A percentile compares a stretch with the other conserved stretches of the same genome.
Conservation (phyloP, 2,329 filamentous ascomycete genomes). For the Botryotinia narcissicola region DNA sequence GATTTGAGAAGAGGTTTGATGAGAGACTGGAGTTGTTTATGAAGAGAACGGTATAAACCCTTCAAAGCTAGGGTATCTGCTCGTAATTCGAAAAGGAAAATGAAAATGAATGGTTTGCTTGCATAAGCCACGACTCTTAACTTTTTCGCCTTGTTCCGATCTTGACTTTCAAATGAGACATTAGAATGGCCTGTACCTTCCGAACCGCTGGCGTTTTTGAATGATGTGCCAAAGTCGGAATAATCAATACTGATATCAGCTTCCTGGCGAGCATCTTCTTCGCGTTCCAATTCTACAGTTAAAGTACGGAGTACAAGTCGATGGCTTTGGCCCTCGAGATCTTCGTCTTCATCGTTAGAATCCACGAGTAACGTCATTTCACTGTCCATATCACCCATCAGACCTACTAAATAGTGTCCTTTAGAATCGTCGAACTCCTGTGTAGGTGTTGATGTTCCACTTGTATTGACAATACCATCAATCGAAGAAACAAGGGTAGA, state of each 20-base stretch:
- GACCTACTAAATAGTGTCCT: slow-evolving; percentile 64
- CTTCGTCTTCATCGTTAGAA: slow-evolving; percentile 15
- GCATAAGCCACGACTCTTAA: slow-evolving; percentile 71
- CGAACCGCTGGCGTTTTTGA: slow-evolving; percentile 25
- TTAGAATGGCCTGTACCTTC: slow-evolving; percentile 31
- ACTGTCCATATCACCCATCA: slow-evolving; percentile 62
- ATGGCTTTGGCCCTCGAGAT: slow-evolving; percentile 42
- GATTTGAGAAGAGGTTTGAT: slow-evolving; percentile 55
- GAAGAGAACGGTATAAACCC: slow-evolving; percentile 57
- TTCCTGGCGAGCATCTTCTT: slow-evolving; percentile 43
- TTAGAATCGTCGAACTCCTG: slow-evolving; percentile 28
- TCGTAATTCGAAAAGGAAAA: slow-evolving; percentile 65
- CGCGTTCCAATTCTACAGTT: slow-evolving; percentile 59
- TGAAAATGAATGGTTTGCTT: slow-evolving; percentile 73
- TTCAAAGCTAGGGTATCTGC: slow-evolving; percentile 58
- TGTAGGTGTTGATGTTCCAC: slow-evolving; percentile 2
- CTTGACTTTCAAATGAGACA: slow-evolving; percentile 46
- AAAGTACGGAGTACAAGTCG: slow-evolving; percentile 64
- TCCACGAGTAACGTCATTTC: slow-evolving; percentile 26
- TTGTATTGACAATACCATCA: slow-evolving; percentile 4
- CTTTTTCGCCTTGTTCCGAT: slow-evolving; percentile 53
- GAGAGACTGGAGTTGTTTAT: slow-evolving; percentile 59
- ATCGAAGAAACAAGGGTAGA: background rate
- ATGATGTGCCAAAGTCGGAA: slow-evolving; percentile 24
- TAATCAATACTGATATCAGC: slow-evolving; percentile 48